Evolutionary conservation across 2,329 filamentous ascomycete species (phyloP), one percentile per base, ranked within the genome.

Genomic region (Ustulina deusta): DNA sequence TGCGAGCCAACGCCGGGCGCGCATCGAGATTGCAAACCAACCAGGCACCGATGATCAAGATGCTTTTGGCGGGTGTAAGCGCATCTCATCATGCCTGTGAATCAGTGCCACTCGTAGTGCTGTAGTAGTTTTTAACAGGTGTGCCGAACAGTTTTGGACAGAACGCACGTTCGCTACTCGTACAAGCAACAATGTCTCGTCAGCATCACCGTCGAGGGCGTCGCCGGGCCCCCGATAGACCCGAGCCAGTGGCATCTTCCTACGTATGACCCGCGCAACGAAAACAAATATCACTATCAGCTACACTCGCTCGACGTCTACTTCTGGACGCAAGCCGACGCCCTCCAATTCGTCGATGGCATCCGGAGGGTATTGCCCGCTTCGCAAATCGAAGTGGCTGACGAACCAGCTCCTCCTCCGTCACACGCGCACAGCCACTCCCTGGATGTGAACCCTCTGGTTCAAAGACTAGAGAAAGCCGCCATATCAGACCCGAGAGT

Each of bases 221-320:
- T 80, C 66, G 75, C 82, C 63, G 78, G 74, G 11, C 62, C 70
- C 65, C 74, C 75, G 17, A 68, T 69, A 70, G 76, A 86, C 70
- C 81, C 82, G 54, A 86, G 86, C 69, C 84, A 93, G 78, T 94
- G 92, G 92, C 91, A 93, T 78, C 84, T 94, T 6, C 91, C 91
- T 1, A 89, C 89, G 0, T 91, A 86, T 77, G 91, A 94, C 77
- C 88, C 88, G 1, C 85, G 84, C 58, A 93, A 93, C 78, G 88
- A 94, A 78, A 89, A 87, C 76, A 93, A 91, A 78, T 94, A 93
- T 78, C 88, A 93, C 83, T 93, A 93, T 81, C 89, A 89, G 76
- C 85, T 95, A 7, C 89, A 93, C 76, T 90, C 90, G 0, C 78
- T 94, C 65, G 92, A 94, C 75, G 82, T 94, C 15, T 95, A 95